Base-by-base conservation (phyloP, 1,284 basidiomycete genomes). In the Irpex sp. region DNA sequence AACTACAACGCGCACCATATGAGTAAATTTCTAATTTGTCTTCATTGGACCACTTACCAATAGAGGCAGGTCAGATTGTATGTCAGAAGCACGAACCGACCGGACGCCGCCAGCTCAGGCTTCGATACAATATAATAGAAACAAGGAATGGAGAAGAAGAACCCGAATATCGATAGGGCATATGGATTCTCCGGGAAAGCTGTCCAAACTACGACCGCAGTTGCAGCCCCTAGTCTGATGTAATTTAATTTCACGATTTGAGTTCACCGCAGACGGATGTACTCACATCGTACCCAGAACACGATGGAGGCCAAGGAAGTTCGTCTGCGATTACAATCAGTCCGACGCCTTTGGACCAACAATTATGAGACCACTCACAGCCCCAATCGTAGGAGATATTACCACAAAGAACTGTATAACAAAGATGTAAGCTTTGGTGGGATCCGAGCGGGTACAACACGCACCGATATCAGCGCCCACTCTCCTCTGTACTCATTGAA, bases 31-130 rank as follows among this genome's bases (percentile, higher is more conserved):
- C 5, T n/a, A n/a, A 46, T 46, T n/a, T 46, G 39, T n/a, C 39
- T 11, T 46, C 39, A 21, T n/a, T 6, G 31, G 11, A 11, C 5
- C 11, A 77, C 88, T 72, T 71, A 93, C 85, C 89, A 88, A 74
- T 91, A 96, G 5, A 97, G 80, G 70, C 93, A 96, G 0, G 94
- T 96, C 65, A 98, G 76, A 70, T 98, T 98, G 77, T 97, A 94
- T 3, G 91, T 92, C 57, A 96, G 77, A 33, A 97, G 81, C n/a
- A 94, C 89, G 75, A 97, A 96, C 31, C 95, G 84, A 1, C 91
- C 90, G 1, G 92, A 87, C 49, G 92, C 87, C 8, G 90, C 86
- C 68, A 92, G 93, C 64, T 87, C 79, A 0, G 94, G 94, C 67
- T 87, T 88, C 0, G 88, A 85, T 13, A 95, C 82, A 68, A 96